Evolutionary conservation across 306 rosid species (phyloP).

Genomic region (Geum urbanum): DNA sequence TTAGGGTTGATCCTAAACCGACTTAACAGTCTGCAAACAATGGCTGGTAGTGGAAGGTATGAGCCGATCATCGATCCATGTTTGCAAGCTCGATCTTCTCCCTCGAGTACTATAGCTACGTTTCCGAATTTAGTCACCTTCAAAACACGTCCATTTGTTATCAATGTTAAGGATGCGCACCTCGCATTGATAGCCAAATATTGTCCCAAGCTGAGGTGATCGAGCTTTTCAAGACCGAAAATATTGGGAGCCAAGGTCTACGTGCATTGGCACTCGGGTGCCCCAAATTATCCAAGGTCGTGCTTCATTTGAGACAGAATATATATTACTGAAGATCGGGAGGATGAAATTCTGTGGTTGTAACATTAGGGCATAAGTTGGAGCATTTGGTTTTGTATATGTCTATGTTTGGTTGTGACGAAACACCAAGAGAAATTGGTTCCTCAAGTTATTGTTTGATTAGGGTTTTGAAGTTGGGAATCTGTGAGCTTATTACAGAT

Average conservation of each 20-base stretch:
- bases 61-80: constrained; percentile 14
- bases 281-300: constrained; percentile 17
- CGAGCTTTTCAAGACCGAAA: constrained; percentile 1
- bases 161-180: constrained; percentile 2
- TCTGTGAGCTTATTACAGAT: constrained; percentile 22
- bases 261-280: constrained; percentile 20
- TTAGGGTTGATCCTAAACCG: constrained; percentile 17
- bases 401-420: too few species aligned
- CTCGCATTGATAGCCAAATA: constrained; percentile 17
- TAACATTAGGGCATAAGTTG: too few species aligned
- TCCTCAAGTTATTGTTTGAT: too few species aligned
- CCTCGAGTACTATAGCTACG: constrained; percentile 9
- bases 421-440: too few species aligned
- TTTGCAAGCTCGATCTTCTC: constrained; percentile 11
- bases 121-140: constrained; percentile 26
- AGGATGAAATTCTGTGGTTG: background rate
- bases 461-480: too few species aligned
- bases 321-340: too few species aligned
- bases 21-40: constrained; percentile 25
- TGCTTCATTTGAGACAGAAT: constrained; percentile 3
- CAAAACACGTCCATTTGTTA: constrained; percentile 2
- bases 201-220: constrained; percentile 28
- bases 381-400: too few species aligned
- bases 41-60: constrained; percentile 27
- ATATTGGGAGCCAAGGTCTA: constrained; percentile 8